Conservation (phyloP, 2,329 filamentous ascomycete species). For the Ceratocystis eucalypticola region DNA sequence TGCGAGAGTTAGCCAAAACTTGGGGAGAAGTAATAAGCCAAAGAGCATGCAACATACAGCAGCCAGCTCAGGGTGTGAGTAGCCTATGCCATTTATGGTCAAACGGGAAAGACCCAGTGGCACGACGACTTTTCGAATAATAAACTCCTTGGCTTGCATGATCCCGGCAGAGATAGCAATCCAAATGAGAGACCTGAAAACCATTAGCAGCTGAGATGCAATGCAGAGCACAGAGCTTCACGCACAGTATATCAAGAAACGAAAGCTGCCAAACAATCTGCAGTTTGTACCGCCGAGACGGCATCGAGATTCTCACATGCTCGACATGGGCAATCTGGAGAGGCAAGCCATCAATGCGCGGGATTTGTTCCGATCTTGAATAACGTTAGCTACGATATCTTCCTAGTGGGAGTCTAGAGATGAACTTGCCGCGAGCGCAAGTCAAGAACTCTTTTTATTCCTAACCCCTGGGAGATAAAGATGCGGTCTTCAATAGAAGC, state of each 20-base stretch:
- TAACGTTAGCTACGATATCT: neutral
- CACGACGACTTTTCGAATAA: slow-evolving; percentile 57
- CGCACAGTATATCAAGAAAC: slow-evolving; percentile 16
- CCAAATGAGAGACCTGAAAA: slow-evolving; percentile 26
- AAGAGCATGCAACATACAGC: slow-evolving; percentile 24
- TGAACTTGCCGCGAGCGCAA: slow-evolving; percentile 54
- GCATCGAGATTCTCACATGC: slow-evolving; percentile 3
- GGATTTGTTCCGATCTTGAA: slow-evolving; percentile 2
- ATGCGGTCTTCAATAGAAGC: slow-evolving; percentile 52
- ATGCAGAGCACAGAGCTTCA: neutral
- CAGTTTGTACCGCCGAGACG: slow-evolving; percentile 11
- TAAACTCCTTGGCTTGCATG: slow-evolving; percentile 52
- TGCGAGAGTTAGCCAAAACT: neutral
- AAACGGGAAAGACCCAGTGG: slow-evolving; percentile 59
- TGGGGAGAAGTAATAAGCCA: too few species aligned
- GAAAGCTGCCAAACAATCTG: slow-evolving; percentile 17
- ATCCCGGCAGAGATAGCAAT: slow-evolving; percentile 55
- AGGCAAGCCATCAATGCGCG: slow-evolving; percentile 6
- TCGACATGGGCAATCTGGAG: neutral
- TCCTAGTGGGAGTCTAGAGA: neutral
- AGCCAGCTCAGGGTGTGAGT: slow-evolving; percentile 49
- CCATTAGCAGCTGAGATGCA: slow-evolving; percentile 33
- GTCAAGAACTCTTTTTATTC: slow-evolving; percentile 63
- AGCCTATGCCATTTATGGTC: slow-evolving; percentile 54
- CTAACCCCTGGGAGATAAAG: slow-evolving; percentile 44